Evolutionary conservation across 768 basidiomycete species (phyloP), one percentile per base, ranked within the genome.

Genomic region (Dentipellis fragilis): DNA sequence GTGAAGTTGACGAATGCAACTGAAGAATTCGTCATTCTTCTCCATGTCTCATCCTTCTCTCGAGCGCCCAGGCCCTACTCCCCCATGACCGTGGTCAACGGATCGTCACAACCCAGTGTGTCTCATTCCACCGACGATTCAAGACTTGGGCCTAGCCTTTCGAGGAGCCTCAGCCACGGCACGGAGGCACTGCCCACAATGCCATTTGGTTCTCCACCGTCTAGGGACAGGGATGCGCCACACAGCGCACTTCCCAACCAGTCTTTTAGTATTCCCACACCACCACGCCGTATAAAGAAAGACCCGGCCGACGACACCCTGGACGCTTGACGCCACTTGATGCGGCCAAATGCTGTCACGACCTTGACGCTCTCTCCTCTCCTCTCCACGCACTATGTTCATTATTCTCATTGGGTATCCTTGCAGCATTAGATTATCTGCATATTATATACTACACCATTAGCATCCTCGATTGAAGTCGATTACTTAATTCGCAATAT

Each of bases 21-120:
- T 10, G 85, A 94, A 68, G 90, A 90, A 67, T 87, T 93, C 63
- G 84, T 89, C 50, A 89, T 91, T 60, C 74, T 95, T 49, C 73
- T 94, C 16, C 89, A 91, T 64, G 85, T 92, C 49, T 91, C 92
- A 7, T 89, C 87, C 0, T 83, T 89, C 61, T 69, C 78, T 3
- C 66, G 79, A 14, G 77, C 78, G 9, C 71, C 72, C 40, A 74
- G 81, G 39, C 74, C 85, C 11, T 80, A 79, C 65, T 84, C 86
- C 42, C 85, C 88, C 40, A 16, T 60, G n/a, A 54, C 49, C 16
- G 54, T 57, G 19, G 58, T 46, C 8, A 51, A 54, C 16, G 42
- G 42, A 45, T 16, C 54, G 52, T 39, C 58, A 54, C 34, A 48
- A 50, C n/a, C 50, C 57, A 47, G 21, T 51, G 38, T 17, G 51